phyloP scores from a whole-genome alignment of 2,329 filamentous ascomycete species.

The Exophiala viscosa region DNA sequence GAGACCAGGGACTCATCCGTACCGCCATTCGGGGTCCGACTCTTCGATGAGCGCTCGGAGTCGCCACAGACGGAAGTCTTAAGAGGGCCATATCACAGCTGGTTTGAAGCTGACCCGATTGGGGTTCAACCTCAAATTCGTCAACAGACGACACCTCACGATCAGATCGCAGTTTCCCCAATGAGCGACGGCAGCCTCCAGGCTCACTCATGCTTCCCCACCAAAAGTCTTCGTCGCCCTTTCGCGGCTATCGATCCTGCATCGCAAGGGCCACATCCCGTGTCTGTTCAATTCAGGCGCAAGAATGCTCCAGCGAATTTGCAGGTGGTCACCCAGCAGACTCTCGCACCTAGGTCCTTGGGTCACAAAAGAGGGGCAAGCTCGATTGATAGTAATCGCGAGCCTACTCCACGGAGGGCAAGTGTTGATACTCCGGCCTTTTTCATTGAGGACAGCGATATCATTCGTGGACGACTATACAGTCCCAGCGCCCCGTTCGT shows the following conservation, averaged over 20 bases:
- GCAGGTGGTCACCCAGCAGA: constrained; percentile 30
- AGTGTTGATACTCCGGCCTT: constrained; percentile 7
- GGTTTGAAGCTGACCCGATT: constrained; percentile 31
- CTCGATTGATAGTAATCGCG: constrained; percentile 43
- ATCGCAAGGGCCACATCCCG: constrained; percentile 40
- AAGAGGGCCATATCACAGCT: constrained; percentile 14
- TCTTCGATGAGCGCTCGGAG: constrained; percentile 1
- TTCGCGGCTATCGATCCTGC: constrained; percentile 28
- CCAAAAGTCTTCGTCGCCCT: constrained; percentile 34
- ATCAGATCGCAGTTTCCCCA: constrained; percentile 32
- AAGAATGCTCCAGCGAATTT: constrained; percentile 28
- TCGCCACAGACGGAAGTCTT: constrained; percentile 11
- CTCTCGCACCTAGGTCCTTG: constrained; percentile 50
- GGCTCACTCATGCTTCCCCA: constrained; percentile 58
- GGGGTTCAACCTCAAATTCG: constrained; percentile 39
- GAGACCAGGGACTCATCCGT: constrained; percentile 38
- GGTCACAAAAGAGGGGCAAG: constrained; percentile 81
- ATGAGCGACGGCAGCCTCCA: constrained; percentile 53
- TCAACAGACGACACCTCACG: constrained; percentile 22
- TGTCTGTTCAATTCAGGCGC: constrained; percentile 37
- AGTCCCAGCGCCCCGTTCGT: constrained; percentile 81
- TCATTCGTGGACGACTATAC: constrained; percentile 81
- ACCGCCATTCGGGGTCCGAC: background rate
- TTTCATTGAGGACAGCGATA: constrained; percentile 59
- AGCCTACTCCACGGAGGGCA: constrained; percentile 74